Evolutionary conservation across 139 green algal genomes (phyloP).

Genomic region (Tetradesmus lagerheimii): DNA sequence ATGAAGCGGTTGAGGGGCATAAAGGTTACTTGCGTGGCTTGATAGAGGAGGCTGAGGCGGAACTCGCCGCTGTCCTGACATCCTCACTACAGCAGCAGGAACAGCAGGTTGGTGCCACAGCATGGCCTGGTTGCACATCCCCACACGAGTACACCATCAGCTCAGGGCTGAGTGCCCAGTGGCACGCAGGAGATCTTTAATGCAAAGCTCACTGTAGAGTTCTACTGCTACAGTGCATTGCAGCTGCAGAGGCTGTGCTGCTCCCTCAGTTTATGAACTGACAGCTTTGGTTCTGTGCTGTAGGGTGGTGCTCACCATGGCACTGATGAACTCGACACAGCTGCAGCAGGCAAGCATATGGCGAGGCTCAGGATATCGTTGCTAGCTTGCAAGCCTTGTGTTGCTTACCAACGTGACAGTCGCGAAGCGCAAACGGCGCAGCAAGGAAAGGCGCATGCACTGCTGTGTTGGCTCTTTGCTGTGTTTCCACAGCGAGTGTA

Average conservation of each 20-base stretch:
- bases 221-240: not conserved
- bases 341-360: not conserved
- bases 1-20: not conserved
- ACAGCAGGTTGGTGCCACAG: not conserved
- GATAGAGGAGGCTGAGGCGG: not conserved
- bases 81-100: not conserved
- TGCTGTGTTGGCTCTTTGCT: not conserved
- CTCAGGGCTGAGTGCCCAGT: too few species aligned
- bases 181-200: too few species aligned
- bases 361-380: too few species aligned
- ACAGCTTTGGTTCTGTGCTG: not conserved
- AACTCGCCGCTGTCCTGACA: not conserved
- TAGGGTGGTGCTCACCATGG: not conserved
- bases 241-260: not conserved
- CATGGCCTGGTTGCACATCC: too few species aligned
- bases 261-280: not conserved
- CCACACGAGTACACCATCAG: not conserved
- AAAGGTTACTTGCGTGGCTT: conserved; percentile 1
- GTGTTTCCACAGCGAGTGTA: not conserved
- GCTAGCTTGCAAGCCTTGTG: too few species aligned
- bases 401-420: too few species aligned
- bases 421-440: not conserved
- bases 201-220: too few species aligned
- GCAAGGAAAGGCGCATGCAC: not conserved
- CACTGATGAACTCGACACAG: not conserved